Evolutionary conservation across 2,329 filamentous ascomycete genomes (phyloP), one percentile per base, ranked within the genome.

Genomic region (Aspergillus brasiliensis): DNA sequence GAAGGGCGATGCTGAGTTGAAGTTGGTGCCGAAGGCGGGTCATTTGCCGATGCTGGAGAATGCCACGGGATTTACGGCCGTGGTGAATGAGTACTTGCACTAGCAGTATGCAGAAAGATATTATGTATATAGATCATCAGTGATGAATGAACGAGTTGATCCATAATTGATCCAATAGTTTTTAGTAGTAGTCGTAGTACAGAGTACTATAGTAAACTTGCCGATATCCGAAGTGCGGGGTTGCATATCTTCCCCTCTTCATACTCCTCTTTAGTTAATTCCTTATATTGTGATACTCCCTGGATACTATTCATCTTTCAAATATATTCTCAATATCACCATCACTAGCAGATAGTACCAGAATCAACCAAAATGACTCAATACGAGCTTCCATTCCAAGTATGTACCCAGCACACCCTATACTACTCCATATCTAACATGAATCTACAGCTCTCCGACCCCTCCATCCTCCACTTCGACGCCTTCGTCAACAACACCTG

Each of bases 41-140:
- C 92, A 96, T 78, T 76, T 96, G 69, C 92, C 92, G 0, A 96
- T 96, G 91, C 87, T 87, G 51, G 92, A 96, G 77, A 84, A 86
- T 65, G 88, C 90, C 0, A 77, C 81, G 58, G 86, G 82, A 3
- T 92, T 93, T 72, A 88, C 88, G 71, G 78, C 83, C 27, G 85
- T 85, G 48, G 80, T 94, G 2, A 77, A 80, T 44, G 78, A 74
- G 8, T 91, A 90, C 63, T 66, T 91, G 60, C 64, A 65, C 19
- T 44, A 57, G 27, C 34, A 40, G 49, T 34, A 8, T 34, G 3
- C n/a, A n/a, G n/a, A n/a, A n/a, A n/a, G n/a, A n/a, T n/a, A n/a
- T n/a, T 37, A 15, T 37, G 34, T 37, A 37, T 37, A 37, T 37
- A 37, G 34, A 37, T 34, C n/a, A n/a, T n/a, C n/a, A n/a, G n/a